Evolutionary conservation across 2,329 filamentous ascomycete genomes (phyloP), one percentile per base, ranked within the genome.

Genomic region (Pseudomassariella vexata): DNA sequence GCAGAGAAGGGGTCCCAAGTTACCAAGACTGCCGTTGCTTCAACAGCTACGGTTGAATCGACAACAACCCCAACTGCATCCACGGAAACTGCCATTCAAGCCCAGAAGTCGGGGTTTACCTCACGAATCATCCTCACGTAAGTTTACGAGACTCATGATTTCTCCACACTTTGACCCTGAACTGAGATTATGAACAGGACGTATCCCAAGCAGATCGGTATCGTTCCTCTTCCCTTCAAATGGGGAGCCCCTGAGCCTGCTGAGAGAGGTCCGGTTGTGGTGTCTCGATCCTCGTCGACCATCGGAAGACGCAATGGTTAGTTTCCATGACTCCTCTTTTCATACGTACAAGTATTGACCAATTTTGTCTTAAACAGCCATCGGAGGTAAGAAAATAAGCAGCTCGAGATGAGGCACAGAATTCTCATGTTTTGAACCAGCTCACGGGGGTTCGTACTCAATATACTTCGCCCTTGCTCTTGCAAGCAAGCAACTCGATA

Each of bases 401-500:
- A 22, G 24, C 27, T 32, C 18, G 34, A 11, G 30, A 18, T 30
- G 16, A 25, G 19, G 16, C 28, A 15, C 18, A 35, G n/a, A 24
- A n/a, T 34, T 28, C 22, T 48, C 51, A 39, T 42, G 37, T 47
- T 53, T 36, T 50, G 60, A 35, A 11, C 24, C 8, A 36, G 43
- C 33, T 37, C 40, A 53, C 77, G 90, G 92, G 42, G 90, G 92
- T 36, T 95, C 88, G 5, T 96, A 98, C 58, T 88, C 86, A 40
- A 90, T 95, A 43, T 96, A 96, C 65, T 88, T 94, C 54, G 90
- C 90, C 15, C 73, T 96, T 18, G 90, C 90, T 9, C 80, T 96
- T 43, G 90, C 90, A 15, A 92, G 86, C 55, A 89, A 90, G 49
- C 84, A 96, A 55, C 74, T 96, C 36, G 78, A 86, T 40, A 71